Conservation (phyloP, 352 stramenopile species). For the Globisporangium emineosum region DNA sequence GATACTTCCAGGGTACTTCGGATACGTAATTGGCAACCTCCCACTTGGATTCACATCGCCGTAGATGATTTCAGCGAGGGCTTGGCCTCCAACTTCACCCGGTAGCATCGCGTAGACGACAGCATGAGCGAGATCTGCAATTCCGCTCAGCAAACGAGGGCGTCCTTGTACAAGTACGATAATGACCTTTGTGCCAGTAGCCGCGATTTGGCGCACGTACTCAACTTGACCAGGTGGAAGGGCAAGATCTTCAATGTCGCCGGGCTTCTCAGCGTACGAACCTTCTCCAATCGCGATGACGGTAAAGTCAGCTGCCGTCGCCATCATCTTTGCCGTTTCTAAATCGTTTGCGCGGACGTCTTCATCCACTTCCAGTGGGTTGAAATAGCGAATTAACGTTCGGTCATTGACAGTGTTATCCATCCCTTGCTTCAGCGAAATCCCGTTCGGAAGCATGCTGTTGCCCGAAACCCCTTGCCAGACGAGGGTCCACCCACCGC, state of each 20-base stretch:
- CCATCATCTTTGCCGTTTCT: constrained; percentile 47
- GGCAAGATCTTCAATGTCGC: constrained; percentile 78
- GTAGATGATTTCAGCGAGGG: constrained; percentile 80
- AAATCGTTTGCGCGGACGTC: constrained; percentile 44
- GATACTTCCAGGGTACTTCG: constrained; percentile 56
- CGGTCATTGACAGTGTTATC: constrained; percentile 26
- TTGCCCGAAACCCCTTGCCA: constrained; percentile 85
- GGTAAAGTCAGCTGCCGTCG: constrained; percentile 51
- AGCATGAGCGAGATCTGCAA: constrained; percentile 56
- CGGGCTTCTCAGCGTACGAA: constrained; percentile 81
- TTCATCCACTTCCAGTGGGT: constrained; percentile 52
- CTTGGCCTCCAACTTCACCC: constrained; percentile 72
- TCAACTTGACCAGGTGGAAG: constrained; percentile 63
- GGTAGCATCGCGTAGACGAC: constrained; percentile 81
- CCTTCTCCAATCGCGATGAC: constrained; percentile 77
- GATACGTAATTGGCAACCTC: constrained; percentile 79
- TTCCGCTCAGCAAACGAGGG: constrained; percentile 63
- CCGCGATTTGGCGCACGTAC: constrained; percentile 64
- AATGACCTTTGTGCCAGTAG: constrained; percentile 76
- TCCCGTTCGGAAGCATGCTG: constrained; percentile 51
- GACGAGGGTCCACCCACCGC: constrained; percentile 80
- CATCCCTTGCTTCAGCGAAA: constrained; percentile 61
- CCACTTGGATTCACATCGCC: constrained; percentile 82
- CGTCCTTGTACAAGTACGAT: constrained; percentile 77
- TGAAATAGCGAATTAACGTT: constrained; percentile 41